Base-by-base conservation (phyloP, 2,329 filamentous ascomycete species). In the Eutypa lata region DNA sequence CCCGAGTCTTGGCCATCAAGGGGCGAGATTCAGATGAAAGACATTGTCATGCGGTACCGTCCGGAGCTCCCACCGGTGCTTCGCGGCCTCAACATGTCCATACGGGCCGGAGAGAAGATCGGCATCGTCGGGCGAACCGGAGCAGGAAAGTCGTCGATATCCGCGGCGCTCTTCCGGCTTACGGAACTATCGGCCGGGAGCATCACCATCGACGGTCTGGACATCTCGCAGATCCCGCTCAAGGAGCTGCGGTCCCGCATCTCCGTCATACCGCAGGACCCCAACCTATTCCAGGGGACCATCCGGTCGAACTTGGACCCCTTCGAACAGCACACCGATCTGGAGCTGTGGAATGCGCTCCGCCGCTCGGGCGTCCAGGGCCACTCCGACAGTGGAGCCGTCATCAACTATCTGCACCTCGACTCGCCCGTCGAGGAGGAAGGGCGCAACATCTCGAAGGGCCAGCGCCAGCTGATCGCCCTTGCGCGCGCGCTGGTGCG, bases 221-320 rank as follows among this genome's bases (percentile, higher is more conserved):
- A 91, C 62, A 84, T 90, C 61, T 81, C 85, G 22, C 73, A 78
- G 46, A 88, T 90, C 53, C 87, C 87, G 11, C 75, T 90, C 18
- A 83, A 84, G 61, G 86, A 89, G 69, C 72, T 91, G 62, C 82
- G 88, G 42, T 83, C 89, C 67, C 82, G 83, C 33, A 88, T 91
- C 57, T 89, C 88, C 10, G 90, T 91, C 71, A 87, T 91, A 49
- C 87, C 88, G 47, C 87, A 91, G 72, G 88, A 90, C 65, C 86
- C 83, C 56, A 89, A 86, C 0, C 73, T 90, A 0, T 90, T 90
- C 69, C 86, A 82, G 0, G 87, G 87, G 53, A 90, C 86, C 0
- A 83, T 90, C 49, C 78, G 87, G 53, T 86, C 76, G 67, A 91
- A 91, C 61, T 77, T 91, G 2, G 88, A 91, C 68, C 88, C 88